phyloP scores from a whole-genome alignment of 1,139 yeast species.

The Geotrichum carabidarum region DNA sequence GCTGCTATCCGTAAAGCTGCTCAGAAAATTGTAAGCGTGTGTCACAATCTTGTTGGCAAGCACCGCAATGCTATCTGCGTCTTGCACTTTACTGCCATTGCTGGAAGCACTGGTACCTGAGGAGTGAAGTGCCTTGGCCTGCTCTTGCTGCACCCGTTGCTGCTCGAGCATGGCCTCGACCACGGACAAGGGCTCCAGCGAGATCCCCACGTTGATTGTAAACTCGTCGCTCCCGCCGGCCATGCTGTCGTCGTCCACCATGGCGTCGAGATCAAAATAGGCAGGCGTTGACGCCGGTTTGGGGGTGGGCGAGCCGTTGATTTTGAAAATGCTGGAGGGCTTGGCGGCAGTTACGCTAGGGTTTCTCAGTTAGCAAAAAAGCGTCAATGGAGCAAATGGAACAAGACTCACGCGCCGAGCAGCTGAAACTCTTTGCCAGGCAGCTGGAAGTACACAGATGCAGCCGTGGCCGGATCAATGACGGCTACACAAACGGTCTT shows the following conservation, averaged over 20 bases:
- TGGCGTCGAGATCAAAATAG: slow-evolving; percentile 34
- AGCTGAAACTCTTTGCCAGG: slow-evolving; percentile 72
- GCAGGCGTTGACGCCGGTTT: slow-evolving; percentile 24
- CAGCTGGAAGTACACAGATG: slow-evolving; percentile 81
- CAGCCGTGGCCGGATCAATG: slow-evolving; percentile 67
- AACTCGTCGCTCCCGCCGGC: slow-evolving; percentile 19
- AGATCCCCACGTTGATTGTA: slow-evolving; percentile 69
- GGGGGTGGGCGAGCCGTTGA: slow-evolving; percentile 45
- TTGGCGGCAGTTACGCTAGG: slow-evolving; percentile 57
- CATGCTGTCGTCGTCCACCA: slow-evolving; percentile 34
- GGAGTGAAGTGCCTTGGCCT: slow-evolving; percentile 1
- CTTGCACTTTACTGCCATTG: slow-evolving; percentile 5
- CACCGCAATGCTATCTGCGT: slow-evolving; percentile 39
- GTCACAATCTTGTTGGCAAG: slow-evolving; percentile 84
- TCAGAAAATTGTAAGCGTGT: slow-evolving; percentile 83
- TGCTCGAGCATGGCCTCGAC: slow-evolving; percentile 51
- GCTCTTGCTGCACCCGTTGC: slow-evolving; percentile 22
- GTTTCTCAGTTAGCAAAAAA: neutral
- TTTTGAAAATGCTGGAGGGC: slow-evolving; percentile 87
- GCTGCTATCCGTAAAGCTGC: slow-evolving; percentile 71
- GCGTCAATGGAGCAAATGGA: neutral
- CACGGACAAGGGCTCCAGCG: slow-evolving; percentile 67
- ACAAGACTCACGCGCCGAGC: slow-evolving; percentile 52
- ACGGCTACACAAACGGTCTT: neutral
- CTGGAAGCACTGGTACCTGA: neutral